These are phyloP conservation scores for Tardiomyces depauwii DNA, from an alignment of 1,139 yeast species.

Conservation along the genomic window DNA sequence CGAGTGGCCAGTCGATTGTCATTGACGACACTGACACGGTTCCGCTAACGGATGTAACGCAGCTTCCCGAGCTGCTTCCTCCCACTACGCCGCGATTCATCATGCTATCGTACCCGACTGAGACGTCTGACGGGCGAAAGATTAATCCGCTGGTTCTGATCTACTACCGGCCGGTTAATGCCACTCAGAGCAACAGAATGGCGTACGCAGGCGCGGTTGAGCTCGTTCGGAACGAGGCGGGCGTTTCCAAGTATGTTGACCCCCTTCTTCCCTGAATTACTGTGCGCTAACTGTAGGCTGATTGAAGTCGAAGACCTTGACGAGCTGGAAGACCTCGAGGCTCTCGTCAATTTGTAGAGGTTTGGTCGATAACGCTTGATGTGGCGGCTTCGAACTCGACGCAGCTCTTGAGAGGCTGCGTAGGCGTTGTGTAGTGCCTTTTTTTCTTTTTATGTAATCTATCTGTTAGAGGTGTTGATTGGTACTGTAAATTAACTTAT, in stretches of 20 bases:
- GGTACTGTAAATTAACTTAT: too few relatives aligned
- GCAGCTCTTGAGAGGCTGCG: too few relatives aligned
- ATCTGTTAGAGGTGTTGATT: too few relatives aligned
- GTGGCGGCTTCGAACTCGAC: too few relatives aligned
- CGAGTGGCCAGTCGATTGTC: slow-evolving; percentile 9
- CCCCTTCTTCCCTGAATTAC: neutral
- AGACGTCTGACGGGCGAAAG: slow-evolving; percentile 57
- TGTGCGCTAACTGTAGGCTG: slow-evolving; percentile 10
- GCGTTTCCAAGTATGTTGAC: slow-evolving; percentile 43
- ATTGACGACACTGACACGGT: slow-evolving; percentile 14
- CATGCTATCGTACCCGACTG: slow-evolving; percentile 67
- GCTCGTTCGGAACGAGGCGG: slow-evolving; percentile 63
- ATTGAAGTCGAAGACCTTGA: slow-evolving; percentile 23
- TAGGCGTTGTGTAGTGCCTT: neutral
- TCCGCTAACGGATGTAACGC: slow-evolving; percentile 32
- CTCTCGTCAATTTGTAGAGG: neutral
- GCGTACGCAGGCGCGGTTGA: slow-evolving; percentile 86
- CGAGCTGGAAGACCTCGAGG: slow-evolving; percentile 20
- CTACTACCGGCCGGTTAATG: slow-evolving; percentile 80
- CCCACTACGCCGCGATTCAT: slow-evolving; percentile 72
- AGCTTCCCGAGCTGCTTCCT: slow-evolving; percentile 64
- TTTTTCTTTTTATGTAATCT: too few relatives aligned
- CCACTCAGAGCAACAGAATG: slow-evolving; percentile 73
- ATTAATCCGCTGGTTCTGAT: slow-evolving; percentile 64
- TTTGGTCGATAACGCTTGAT: too few relatives aligned